Evolutionary conservation across 257 asterid genomes (phyloP).

Genomic region (Capsicum rhomboideum): DNA sequence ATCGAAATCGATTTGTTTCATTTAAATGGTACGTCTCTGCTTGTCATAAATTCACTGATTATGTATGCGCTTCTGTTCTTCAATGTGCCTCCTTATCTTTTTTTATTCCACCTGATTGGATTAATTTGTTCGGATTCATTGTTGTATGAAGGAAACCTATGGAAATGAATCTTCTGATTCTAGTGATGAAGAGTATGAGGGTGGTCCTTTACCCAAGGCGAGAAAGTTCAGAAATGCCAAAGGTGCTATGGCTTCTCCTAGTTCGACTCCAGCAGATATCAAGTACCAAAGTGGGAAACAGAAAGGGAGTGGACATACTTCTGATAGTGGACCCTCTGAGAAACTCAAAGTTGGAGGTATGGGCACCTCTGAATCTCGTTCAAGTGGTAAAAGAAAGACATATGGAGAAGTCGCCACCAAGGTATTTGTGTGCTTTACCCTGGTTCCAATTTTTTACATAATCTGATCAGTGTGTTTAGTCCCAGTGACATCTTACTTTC

Average conservation of each 20-base stretch:
- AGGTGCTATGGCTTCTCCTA: conserved; percentile 18
- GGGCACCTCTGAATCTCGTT: conserved; percentile 23
- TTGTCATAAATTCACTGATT: not conserved
- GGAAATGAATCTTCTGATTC: conserved; percentile 77
- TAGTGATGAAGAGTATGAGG: conserved; percentile 81
- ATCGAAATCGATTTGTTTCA: not conserved
- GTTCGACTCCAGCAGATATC: conserved; percentile 17
- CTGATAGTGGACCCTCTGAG: conserved; percentile 14
- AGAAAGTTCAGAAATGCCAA: conserved; percentile 28
- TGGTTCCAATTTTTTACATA: not conserved
- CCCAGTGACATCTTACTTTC: not conserved
- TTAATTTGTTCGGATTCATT: not conserved
- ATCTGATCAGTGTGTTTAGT: not conserved
- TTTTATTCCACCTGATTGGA: conserved; percentile 2
- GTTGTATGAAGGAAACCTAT: conserved; percentile 57
- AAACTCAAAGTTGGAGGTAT: conserved; percentile 14
- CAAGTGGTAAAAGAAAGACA: conserved; percentile 36
- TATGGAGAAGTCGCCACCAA: conserved; percentile 57
- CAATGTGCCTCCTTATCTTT: not conserved
- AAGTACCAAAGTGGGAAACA: conserved; percentile 19
- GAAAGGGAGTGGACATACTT: conserved; percentile 11
- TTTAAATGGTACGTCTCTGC: not conserved
- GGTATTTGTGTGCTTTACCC: conserved; percentile 33
- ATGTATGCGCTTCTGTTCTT: not conserved
- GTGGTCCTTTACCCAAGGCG: conserved; percentile 36